phyloP scores from a whole-genome alignment of 768 basidiomycete genomes.

The Mrakia gelida region DNA sequence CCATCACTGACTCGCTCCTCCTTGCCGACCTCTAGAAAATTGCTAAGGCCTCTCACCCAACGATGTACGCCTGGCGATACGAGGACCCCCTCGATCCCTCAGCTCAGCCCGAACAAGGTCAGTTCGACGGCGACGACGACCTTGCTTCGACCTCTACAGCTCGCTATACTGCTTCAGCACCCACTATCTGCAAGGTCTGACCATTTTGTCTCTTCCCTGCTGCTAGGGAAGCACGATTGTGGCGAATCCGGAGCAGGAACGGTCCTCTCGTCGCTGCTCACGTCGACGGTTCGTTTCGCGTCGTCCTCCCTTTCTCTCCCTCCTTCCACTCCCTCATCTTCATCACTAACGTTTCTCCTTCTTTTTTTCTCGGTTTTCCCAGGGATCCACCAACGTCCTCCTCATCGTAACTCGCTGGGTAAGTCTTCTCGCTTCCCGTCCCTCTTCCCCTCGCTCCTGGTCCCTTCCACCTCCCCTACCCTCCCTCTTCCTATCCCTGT shows the following conservation, averaged over 20 bases:
- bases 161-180: too few species aligned
- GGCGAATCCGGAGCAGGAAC: conserved; percentile 15
- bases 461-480: not conserved
- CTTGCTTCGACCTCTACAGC: too few species aligned
- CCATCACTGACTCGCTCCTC: too few species aligned
- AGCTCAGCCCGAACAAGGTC: conserved; percentile 13
- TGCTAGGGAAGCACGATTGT: conserved; percentile 14
- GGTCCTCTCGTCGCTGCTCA: not conserved
- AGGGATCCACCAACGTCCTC: conserved; percentile 13
- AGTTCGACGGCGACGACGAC: not conserved
- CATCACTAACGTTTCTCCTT: not conserved
- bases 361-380: not conserved
- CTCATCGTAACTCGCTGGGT: conserved; percentile 20
- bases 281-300: conserved; percentile 1
- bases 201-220: not conserved
- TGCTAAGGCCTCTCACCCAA: conserved; percentile 14
- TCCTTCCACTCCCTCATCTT: not conserved
- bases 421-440: not conserved
- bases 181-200: too few species aligned
- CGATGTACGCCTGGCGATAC: conserved; percentile 27
- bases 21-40: not conserved
- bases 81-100: not conserved
- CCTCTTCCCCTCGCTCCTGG: not conserved
- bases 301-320: not conserved
- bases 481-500: not conserved